phyloP scores from a whole-genome alignment of 2,329 filamentous ascomycete genomes.

The Elsinoe australis region DNA sequence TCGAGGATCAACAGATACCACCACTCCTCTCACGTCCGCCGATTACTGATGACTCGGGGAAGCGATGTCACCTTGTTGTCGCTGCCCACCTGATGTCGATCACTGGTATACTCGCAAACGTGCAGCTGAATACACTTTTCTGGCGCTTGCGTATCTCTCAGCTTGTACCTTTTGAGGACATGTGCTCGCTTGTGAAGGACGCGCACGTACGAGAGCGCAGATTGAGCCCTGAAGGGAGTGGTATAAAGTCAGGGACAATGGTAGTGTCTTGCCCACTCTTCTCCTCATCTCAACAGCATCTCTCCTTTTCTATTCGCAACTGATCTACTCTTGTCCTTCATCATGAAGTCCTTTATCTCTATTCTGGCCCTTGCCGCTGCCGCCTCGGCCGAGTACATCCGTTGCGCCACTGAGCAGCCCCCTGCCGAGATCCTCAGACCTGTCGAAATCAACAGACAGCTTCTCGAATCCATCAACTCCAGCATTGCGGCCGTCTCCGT shows the following conservation, averaged over 20 bases:
- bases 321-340: not conserved
- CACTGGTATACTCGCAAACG: constrained; percentile 12
- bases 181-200: constrained; percentile 8
- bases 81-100: constrained; percentile 4
- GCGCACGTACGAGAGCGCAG: too few species aligned
- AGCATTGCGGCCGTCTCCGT: constrained; percentile 29
- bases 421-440: constrained; percentile 8
- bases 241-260: constrained; percentile 5
- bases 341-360: constrained; percentile 6
- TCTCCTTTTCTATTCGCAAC: too few species aligned
- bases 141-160: not conserved
- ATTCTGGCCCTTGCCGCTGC: constrained; percentile 7
- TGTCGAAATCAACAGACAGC: not conserved
- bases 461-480: constrained; percentile 2
- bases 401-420: constrained; percentile 5
- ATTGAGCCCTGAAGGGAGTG: not conserved
- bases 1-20: not conserved
- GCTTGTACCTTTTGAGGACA: not conserved
- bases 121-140: not conserved
- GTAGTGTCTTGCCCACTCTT: not conserved
- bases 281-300: constrained; percentile 1
- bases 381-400: constrained; percentile 7
- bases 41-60: not conserved
- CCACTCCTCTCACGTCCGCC: not conserved
- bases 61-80: not conserved